Evolutionary conservation across 805 yeast genomes (phyloP), one percentile per base, ranked within the genome.

Genomic region (Trichomonascus vanleenenianus): DNA sequence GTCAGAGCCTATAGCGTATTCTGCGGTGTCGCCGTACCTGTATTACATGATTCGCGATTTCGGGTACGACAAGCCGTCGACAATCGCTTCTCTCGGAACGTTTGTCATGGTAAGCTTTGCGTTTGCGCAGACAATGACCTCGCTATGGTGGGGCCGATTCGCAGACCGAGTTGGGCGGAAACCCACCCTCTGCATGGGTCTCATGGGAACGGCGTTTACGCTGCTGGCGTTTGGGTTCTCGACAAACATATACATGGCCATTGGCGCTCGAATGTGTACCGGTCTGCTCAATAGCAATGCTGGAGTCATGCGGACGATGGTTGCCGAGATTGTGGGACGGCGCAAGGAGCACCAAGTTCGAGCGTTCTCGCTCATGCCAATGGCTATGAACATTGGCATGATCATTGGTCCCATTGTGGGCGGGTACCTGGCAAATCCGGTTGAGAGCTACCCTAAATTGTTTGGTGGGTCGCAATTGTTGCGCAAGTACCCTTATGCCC

Each of bases 31-130:
- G 50, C 85, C 85, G 2, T 79, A 79, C 56, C 72, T 78, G 30
- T 79, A 75, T 57, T 79, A 74, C 59, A 76, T 79, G 82, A 75
- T 79, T 9, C 58, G 75, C 42, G 82, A 76, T 52, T 79, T 78
- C 58, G 73, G 74, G 2, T 55, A 53, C 39, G 42, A 39, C 12
- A 53, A 51, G 18, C 57, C 58, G 11, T 34, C 55, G 18, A 48
- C 42, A 16, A 55, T 56, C 41, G 47, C 58, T 2, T 50, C 48
- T 57, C 74, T 30, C 70, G 77, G n/a, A 62, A 72, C 46, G 60
- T 66, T 39, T 72, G 73, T 47, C 70, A 74, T n/a, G 73, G 74
- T 83, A 1, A 64, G 74, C 4, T 79, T 79, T 62, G 79, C 84
- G 16, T 69, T 79, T 22, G 76, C 72, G 46, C 84, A 79, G 59